Conservation (phyloP, 83 land plant species). For the Isoetes engelmannii region DNA sequence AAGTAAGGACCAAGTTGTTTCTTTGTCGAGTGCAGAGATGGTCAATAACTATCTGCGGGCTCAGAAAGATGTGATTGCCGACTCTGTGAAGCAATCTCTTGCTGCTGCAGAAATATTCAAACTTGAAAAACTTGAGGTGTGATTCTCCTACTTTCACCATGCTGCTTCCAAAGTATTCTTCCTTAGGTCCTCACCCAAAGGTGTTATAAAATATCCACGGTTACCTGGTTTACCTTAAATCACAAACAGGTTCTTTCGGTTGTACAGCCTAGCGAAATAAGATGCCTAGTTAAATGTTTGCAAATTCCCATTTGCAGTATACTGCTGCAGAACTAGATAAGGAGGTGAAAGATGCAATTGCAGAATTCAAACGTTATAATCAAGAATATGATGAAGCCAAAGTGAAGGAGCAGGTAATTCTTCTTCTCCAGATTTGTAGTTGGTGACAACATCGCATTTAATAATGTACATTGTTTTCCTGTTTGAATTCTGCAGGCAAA, state of each 20-base stretch:
- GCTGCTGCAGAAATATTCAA: constrained; percentile 42
- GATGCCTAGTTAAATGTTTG: neutral
- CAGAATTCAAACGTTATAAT: constrained; percentile 63
- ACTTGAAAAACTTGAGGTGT: constrained; percentile 36
- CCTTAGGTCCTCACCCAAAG: too few species aligned
- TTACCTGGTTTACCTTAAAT: neutral
- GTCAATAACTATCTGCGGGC: constrained; percentile 27
- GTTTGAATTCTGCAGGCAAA: constrained; percentile 40
- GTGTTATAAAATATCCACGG: neutral
- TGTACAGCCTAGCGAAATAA: neutral
- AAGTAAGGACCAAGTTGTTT: constrained; percentile 25
- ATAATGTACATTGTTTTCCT: constrained; percentile 2
- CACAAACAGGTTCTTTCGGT: neutral
- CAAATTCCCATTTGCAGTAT: constrained; percentile 31
- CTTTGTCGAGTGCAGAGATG: constrained; percentile 37
- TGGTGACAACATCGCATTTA: neutral
- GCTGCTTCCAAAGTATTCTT: too few species aligned
- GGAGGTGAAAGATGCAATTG: constrained; percentile 70
- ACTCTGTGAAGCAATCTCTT: constrained; percentile 34
- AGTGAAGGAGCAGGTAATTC: constrained; percentile 55
- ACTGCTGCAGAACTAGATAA: constrained; percentile 60
- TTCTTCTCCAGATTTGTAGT: neutral
- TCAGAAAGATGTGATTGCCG: constrained; percentile 24
- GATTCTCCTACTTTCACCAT: neutral
- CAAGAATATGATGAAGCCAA: constrained; percentile 84